Conservation (phyloP, 768 basidiomycete species). For the Lentinula edodes region DNA sequence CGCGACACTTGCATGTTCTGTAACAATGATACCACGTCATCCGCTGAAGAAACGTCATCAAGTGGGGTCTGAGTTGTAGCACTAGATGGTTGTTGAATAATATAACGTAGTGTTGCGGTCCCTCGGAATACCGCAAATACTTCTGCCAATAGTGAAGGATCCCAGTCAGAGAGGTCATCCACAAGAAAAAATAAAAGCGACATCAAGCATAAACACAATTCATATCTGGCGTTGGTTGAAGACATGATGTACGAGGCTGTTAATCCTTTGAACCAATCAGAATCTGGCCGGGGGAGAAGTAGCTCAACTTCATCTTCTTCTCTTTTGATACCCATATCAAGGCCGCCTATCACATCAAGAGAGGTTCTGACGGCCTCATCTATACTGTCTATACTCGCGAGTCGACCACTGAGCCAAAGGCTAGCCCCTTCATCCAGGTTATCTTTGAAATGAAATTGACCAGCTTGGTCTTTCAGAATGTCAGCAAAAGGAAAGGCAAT, state of each 20-base stretch:
- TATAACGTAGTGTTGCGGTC: constrained; percentile 61
- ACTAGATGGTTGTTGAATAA: constrained; percentile 53
- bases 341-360: constrained; percentile 68
- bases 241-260: constrained; percentile 57
- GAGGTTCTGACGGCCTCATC: constrained; percentile 49
- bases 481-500: constrained; percentile 74
- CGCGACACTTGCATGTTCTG: constrained; percentile 70
- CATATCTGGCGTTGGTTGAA: constrained; percentile 69
- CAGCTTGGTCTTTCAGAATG: constrained; percentile 62
- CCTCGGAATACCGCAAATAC: constrained; percentile 80
- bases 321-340: constrained; percentile 64
- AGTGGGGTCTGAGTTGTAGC: constrained; percentile 19
- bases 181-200: constrained; percentile 67
- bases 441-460: constrained; percentile 45
- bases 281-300: constrained; percentile 45
- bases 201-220: constrained; percentile 61
- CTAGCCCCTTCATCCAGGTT: constrained; percentile 53
- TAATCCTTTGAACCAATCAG: constrained; percentile 59
- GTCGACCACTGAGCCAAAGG: constrained; percentile 55
- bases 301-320: constrained; percentile 62
- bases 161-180: constrained; percentile 39
- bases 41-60: constrained; percentile 28
- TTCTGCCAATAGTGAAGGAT: constrained; percentile 54
- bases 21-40: constrained; percentile 66
- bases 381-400: constrained; percentile 53